Percentiles rank a stretch among this genome's conserved stretches.
These are phyloP conservation scores for Candida patagonica DNA, from an alignment of 805 yeast genomes.

Conservation along the genomic window DNA sequence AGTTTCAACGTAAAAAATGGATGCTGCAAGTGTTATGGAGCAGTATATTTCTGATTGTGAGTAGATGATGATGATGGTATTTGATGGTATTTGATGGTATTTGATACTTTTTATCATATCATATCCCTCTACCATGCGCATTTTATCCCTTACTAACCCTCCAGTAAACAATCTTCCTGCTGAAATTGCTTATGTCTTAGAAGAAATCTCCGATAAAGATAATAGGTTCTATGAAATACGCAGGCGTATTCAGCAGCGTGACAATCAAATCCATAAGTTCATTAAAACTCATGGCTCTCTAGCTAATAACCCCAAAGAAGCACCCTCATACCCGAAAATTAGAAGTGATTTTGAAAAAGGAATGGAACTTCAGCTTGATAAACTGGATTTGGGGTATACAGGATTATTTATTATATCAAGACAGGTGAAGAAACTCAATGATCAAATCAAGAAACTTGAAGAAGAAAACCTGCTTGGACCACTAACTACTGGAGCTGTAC, in stretches of 20 bases:
- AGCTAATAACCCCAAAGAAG: slow-evolving; percentile 75
- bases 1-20: too few relatives aligned
- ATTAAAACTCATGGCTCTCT: slow-evolving; percentile 77
- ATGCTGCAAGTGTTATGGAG: slow-evolving; percentile 77
- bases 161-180: slow-evolving; percentile 71
- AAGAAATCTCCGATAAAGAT: slow-evolving; percentile 70
- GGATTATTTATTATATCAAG: slow-evolving; percentile 69
- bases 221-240: slow-evolving; percentile 53
- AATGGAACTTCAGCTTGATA: slow-evolving; percentile 61
- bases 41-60: slow-evolving; percentile 43
- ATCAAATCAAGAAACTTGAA: slow-evolving; percentile 66
- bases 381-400: slow-evolving; percentile 71
- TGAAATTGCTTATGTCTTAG: slow-evolving; percentile 70
- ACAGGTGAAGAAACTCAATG: slow-evolving; percentile 63
- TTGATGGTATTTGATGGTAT: too few relatives aligned
- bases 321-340: slow-evolving; percentile 52
- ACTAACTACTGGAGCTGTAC: slow-evolving; percentile 10
- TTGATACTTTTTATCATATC: not conserved
- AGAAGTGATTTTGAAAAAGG: slow-evolving; percentile 57
- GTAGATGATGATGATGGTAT: too few relatives aligned
- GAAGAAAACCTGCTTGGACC: slow-evolving; percentile 68
- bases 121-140: not conserved
- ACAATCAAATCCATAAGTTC: slow-evolving; percentile 72
- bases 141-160: slow-evolving; percentile 3
- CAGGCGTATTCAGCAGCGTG: slow-evolving; percentile 59